These are phyloP conservation scores for Coleophoma crateriformis DNA, from an alignment of 2,329 filamentous ascomycete genomes.

Conservation along the genomic window DNA sequence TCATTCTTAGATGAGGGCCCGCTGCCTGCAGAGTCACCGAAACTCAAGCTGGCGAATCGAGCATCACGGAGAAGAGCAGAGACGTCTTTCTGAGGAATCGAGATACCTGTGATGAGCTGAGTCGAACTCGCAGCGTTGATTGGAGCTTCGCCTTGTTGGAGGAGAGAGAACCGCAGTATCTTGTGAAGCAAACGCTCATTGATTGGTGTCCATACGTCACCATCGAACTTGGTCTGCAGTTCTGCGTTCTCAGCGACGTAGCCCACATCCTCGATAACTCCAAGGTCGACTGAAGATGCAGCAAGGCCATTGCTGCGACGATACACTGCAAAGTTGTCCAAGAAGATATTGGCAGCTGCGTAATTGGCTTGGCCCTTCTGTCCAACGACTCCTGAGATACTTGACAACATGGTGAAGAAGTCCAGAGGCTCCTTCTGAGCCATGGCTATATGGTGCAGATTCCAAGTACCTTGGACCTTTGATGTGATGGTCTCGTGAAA, in stretches of 20 bases:
- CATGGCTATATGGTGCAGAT: constrained; percentile 10
- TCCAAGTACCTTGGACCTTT: constrained; percentile 15
- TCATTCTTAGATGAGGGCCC: constrained; percentile 4
- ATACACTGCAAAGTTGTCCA: constrained; percentile 34
- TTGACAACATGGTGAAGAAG: constrained; percentile 35
- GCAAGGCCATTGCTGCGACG: constrained; percentile 33
- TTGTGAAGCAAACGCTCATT: constrained; percentile 23
- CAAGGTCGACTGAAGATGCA: constrained; percentile 44
- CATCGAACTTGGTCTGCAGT: constrained; percentile 10
- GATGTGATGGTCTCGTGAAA: constrained; percentile 4
- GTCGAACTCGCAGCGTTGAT: constrained; percentile 10
- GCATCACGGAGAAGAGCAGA: constrained; percentile 18
- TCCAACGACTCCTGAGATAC: constrained; percentile 28
- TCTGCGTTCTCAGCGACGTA: constrained; percentile 7
- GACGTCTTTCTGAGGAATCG: constrained; percentile 18
- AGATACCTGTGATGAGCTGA: constrained; percentile 24
- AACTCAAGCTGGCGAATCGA: constrained; percentile 15
- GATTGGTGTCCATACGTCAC: constrained; percentile 18
- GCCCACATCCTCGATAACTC: constrained; percentile 37
- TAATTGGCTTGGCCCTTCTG: constrained; percentile 38
- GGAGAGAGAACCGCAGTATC: constrained; percentile 22
- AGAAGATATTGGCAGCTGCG: constrained; percentile 41
- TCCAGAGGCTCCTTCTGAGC: constrained; percentile 25
- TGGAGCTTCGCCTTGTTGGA: constrained; percentile 17
- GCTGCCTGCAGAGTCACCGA: not conserved